Conservation (phyloP, 768 basidiomycete genomes). For the Rossbeevera mucosa region DNA sequence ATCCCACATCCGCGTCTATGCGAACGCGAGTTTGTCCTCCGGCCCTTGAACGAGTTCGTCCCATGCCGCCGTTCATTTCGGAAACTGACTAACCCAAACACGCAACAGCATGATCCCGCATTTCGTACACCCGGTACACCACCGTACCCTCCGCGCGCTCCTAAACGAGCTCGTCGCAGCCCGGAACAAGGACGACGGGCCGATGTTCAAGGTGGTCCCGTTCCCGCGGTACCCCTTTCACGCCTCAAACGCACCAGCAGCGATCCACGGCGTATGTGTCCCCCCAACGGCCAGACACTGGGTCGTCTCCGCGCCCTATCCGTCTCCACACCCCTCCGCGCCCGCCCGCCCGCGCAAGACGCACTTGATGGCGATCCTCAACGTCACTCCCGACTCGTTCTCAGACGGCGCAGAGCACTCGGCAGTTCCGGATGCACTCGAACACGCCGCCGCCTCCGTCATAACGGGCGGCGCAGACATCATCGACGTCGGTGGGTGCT, state of each 20-base stretch:
- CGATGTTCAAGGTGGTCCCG: constrained; percentile 71
- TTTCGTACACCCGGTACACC: constrained; percentile 58
- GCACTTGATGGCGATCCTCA: constrained; percentile 87
- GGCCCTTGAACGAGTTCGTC: constrained; percentile 79
- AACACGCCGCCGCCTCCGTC: constrained; percentile 47
- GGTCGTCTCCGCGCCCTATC: constrained; percentile 20
- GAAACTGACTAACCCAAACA: neutral
- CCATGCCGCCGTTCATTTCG: too few relatives aligned
- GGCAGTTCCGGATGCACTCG: constrained; percentile 48
- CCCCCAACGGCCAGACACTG: constrained; percentile 24
- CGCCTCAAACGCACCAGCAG: constrained; percentile 1
- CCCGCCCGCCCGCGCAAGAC: constrained; percentile 38
- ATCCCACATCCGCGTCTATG: constrained; percentile 78
- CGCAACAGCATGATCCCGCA: constrained; percentile 70
- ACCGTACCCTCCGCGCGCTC: constrained; percentile 44
- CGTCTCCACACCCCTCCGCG: constrained; percentile 1
- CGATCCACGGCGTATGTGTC: constrained; percentile 4
- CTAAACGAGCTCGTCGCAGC: constrained; percentile 38
- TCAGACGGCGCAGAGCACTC: constrained; percentile 75
- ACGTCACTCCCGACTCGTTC: constrained; percentile 93
- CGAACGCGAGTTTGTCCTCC: constrained; percentile 90
- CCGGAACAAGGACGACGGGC: constrained; percentile 30
- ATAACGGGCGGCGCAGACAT: constrained; percentile 58
- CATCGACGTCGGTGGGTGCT: constrained; percentile 91
- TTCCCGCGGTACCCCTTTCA: constrained; percentile 55